phyloP scores from a whole-genome alignment of 2,329 filamentous ascomycete species.

The Elsinoe ampelina region DNA sequence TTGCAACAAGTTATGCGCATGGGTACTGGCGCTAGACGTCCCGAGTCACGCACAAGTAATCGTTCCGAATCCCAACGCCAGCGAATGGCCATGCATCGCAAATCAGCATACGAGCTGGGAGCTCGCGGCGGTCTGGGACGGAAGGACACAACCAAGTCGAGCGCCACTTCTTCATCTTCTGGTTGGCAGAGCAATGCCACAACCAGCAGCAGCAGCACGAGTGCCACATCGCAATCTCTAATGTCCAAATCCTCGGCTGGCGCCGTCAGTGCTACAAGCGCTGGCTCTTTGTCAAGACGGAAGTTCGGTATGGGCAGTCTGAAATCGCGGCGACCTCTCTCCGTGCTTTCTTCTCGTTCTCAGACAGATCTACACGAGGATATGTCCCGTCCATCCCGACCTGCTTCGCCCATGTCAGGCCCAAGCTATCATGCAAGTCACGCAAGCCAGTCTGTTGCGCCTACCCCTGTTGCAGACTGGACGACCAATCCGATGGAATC shows the following conservation, averaged over 20 bases:
- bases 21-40: slow-evolving; percentile 35
- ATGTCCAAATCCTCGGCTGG: slow-evolving; percentile 92
- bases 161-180: slow-evolving; percentile 57
- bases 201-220: slow-evolving; percentile 50
- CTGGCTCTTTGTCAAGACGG: slow-evolving; percentile 79
- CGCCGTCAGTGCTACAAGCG: slow-evolving; percentile 88
- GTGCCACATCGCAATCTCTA: slow-evolving; percentile 71
- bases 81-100: slow-evolving; percentile 39
- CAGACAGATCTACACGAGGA: slow-evolving; percentile 14
- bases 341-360: slow-evolving; percentile 17
- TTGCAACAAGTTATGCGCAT: slow-evolving; percentile 13
- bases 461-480: slow-evolving; percentile 59
- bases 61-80: slow-evolving; percentile 14
- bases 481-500: slow-evolving; percentile 52
- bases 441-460: slow-evolving; percentile 47
- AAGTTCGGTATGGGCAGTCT: slow-evolving; percentile 43
- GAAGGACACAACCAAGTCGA: slow-evolving; percentile 83
- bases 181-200: slow-evolving; percentile 45
- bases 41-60: slow-evolving; percentile 51
- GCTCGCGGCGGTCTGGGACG: slow-evolving; percentile 60
- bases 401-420: slow-evolving; percentile 21
- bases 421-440: slow-evolving; percentile 78
- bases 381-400: slow-evolving; percentile 9
- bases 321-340: slow-evolving; percentile 19
- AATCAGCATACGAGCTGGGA: slow-evolving; percentile 66